Evolutionary conservation across 768 basidiomycete species (phyloP).

Genomic region (Tricholoma flavovirens): DNA sequence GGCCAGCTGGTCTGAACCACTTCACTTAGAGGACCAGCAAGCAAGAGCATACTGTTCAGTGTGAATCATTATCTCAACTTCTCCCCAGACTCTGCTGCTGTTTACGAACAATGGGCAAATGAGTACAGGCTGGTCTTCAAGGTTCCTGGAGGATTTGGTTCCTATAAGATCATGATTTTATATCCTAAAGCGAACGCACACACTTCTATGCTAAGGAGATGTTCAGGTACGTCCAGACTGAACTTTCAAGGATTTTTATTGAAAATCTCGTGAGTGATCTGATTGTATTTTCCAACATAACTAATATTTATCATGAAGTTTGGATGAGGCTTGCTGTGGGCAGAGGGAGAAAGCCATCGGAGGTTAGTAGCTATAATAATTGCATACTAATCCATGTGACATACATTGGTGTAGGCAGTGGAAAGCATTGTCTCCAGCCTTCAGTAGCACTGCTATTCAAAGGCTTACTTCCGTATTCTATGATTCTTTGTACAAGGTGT

Average conservation of each 20-base stretch:
- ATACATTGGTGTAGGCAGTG: constrained; percentile 25
- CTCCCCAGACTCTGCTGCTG: constrained; percentile 9
- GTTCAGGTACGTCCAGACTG: constrained; percentile 18
- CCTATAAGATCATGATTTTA: constrained; percentile 16
- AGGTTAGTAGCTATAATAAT: constrained; percentile 18
- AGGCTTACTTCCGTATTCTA: constrained; percentile 32
- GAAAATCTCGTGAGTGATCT: constrained; percentile 18
- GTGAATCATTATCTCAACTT: constrained; percentile 5
- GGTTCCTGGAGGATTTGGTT: constrained; percentile 15
- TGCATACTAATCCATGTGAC: neutral
- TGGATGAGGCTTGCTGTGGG: constrained; percentile 33
- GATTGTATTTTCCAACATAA: neutral
- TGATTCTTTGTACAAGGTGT: constrained; percentile 36
- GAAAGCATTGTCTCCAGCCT: constrained; percentile 33
- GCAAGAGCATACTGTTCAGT: constrained; percentile 8
- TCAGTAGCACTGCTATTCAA: constrained; percentile 35
- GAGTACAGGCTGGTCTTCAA: constrained; percentile 21
- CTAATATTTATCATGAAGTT: constrained; percentile 8
- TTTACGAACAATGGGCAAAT: constrained; percentile 21
- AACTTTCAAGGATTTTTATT: constrained; percentile 19
- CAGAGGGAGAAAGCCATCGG: constrained; percentile 38
- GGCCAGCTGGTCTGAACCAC: no score
- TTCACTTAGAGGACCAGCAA: constrained; percentile 6
- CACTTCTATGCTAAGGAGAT: constrained; percentile 23
- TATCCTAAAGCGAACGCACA: constrained; percentile 22